Conservation (phyloP, 225 moss, liverwort and hornwort genomes). For the Polytrichum formosum region DNA sequence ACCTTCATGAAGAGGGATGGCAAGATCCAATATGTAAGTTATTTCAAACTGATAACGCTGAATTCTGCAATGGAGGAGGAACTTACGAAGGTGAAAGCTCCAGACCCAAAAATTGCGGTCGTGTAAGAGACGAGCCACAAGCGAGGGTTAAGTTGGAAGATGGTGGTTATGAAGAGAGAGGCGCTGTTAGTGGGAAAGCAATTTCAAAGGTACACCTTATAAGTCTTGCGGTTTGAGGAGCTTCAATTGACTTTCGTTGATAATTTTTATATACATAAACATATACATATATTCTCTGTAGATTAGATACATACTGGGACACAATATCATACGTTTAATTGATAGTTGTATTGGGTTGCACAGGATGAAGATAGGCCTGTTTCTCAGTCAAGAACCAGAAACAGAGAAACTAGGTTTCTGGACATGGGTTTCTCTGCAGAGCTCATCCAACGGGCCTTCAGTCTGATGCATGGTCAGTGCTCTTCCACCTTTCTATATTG, state of each 20-base stretch:
- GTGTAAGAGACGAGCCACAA: not conserved
- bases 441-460: conserved; percentile 19
- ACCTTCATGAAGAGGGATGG: conserved; percentile 18
- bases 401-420: conserved; percentile 15
- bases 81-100: conserved; percentile 10
- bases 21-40: conserved; percentile 22
- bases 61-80: conserved; percentile 6
- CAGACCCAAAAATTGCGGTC: not conserved
- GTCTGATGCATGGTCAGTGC: conserved; percentile 27
- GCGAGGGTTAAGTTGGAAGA: conserved; percentile 1
- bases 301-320: too few relatives aligned
- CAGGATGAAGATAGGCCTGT: conserved; percentile 9
- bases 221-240: too few relatives aligned
- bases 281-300: too few relatives aligned
- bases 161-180: not conserved
- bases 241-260: too few relatives aligned
- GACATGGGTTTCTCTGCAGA: conserved; percentile 34
- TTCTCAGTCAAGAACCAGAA: not conserved
- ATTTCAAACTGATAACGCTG: conserved; percentile 8
- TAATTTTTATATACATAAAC: too few relatives aligned
- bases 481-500: too few relatives aligned
- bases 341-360: not conserved
- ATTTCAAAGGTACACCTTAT: not conserved
- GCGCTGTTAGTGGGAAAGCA: not conserved
- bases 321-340: too few relatives aligned